A percentile compares a stretch with the other conserved stretches of the same genome.
These are phyloP conservation scores for Yamadazyma triangularis DNA, from an alignment of 1,139 yeast genomes.

Conservation along the genomic window DNA sequence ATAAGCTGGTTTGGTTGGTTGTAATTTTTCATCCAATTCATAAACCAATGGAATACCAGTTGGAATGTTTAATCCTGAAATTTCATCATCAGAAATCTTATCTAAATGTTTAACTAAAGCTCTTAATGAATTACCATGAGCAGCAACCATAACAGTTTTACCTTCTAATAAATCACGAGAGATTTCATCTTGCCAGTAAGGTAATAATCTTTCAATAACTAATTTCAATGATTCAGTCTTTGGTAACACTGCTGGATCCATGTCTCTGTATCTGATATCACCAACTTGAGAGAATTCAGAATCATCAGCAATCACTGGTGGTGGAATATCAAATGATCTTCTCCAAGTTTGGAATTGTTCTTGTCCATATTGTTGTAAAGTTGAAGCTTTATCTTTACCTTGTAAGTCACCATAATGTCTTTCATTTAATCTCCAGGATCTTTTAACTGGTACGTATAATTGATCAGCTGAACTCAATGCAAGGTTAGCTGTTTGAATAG, in stretches of 20 bases:
- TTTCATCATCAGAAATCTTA: conserved; percentile 85
- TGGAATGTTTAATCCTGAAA: conserved; percentile 94
- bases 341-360: conserved; percentile 97
- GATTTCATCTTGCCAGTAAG: conserved; percentile 96
- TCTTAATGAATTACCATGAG: conserved; percentile 99
- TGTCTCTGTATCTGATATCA: conserved; percentile 78
- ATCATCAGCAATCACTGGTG: conserved; percentile 78
- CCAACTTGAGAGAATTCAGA: conserved; percentile 81
- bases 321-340: conserved; percentile 97
- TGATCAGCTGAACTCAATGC: conserved; percentile 89
- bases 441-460: conserved; percentile 85
- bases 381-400: conserved; percentile 97
- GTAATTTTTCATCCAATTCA: conserved; percentile 84
- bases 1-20: conserved; percentile 90
- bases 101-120: conserved; percentile 96
- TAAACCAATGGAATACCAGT: conserved; percentile 98
- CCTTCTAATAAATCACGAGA: conserved; percentile 79
- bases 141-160: conserved; percentile 90
- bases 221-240: conserved; percentile 91
- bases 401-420: conserved; percentile 99
- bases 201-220: conserved; percentile 95
- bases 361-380: conserved; percentile 81
- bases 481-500: conserved; percentile 96
- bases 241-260: conserved; percentile 86
- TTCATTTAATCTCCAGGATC: conserved; percentile 98